Base-by-base conservation (phyloP, 805 yeast genomes). In the Cyberlindnera amylophila region DNA sequence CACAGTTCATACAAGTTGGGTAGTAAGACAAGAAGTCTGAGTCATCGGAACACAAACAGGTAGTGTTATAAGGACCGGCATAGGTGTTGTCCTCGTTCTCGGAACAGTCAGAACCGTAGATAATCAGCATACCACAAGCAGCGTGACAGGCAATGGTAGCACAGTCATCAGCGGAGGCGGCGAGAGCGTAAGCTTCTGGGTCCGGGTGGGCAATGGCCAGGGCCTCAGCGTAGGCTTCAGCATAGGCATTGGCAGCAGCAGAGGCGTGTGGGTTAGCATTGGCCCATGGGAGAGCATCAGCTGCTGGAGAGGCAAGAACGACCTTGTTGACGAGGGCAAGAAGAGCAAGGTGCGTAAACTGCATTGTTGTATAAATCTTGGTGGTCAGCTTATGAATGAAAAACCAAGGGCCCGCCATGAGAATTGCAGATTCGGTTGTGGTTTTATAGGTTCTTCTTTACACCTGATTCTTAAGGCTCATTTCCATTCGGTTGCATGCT, bases 101-200 rank as follows among this genome's bases (percentile, higher is more conserved):
- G 28, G 61, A 43, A 52, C 65, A 62, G 10, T 44, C 39, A 33
- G 55, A 43, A 28, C 65, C 66, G 27, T 59, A 60, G 19, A 52
- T 39, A 28, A 61, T 61, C 32, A 62, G 49, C 34, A 54, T 47
- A 42, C 66, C 67, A 57, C 67, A 63, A 11, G 45, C 24, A 34
- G 59, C 51, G 43, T 63, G 66, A 42, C 67, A 63, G 1, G 36
- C 50, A 34, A 58, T 54, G 26, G 58, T 17, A n/a, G 65, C 66
- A 35, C 46, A 47, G 29, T 47, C 50, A 30, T 42, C 51, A 12
- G 45, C 62, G 14, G 50, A 44, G 15, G 50, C 57, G 33, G 59
- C 61, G 15, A 47, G 34, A 6, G 61, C 61, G 14, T 51, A 42
- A 16, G 61, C 59, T 16, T 48, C 44, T 19, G 63, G 52, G 27